phyloP scores from a whole-genome alignment of 2,329 filamentous ascomycete species.

The Microdochium trichocladiopsis region DNA sequence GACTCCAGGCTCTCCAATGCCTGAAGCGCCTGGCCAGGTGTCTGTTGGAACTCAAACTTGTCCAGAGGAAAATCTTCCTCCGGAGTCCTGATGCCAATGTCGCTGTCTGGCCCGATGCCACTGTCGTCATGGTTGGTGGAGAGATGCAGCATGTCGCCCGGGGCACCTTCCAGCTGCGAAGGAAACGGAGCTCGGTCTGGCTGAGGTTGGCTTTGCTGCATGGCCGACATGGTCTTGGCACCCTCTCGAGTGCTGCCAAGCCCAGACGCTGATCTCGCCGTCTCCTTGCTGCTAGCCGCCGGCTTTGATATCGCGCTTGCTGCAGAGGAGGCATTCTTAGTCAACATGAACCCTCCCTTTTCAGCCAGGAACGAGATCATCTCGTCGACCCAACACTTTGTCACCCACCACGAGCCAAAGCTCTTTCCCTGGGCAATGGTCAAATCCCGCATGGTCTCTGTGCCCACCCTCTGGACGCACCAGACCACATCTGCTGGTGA shows the following conservation, averaged over 20 bases:
- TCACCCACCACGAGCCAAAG: constrained; percentile 91
- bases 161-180: constrained; percentile 29
- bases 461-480: constrained; percentile 69
- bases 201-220: constrained; percentile 37
- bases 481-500: constrained; percentile 67
- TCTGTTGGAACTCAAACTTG: constrained; percentile 43
- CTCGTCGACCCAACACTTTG: constrained; percentile 92
- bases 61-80: constrained; percentile 58
- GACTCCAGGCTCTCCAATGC: neutral
- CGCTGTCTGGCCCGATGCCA: constrained; percentile 65
- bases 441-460: constrained; percentile 72
- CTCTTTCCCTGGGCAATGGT: constrained; percentile 72
- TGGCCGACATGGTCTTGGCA: constrained; percentile 27
- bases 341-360: constrained; percentile 78
- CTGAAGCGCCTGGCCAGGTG: constrained; percentile 25
- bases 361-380: constrained; percentile 88
- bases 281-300: constrained; percentile 26
- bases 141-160: constrained; percentile 35
- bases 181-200: constrained; percentile 44
- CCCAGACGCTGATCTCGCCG: constrained; percentile 26
- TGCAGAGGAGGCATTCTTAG: constrained; percentile 31
- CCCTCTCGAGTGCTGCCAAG: constrained; percentile 40
- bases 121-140: constrained; percentile 59
- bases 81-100: constrained; percentile 63
- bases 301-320: constrained; percentile 20